These are phyloP conservation scores for Xylaria sp. DNA, from an alignment of 2,329 filamentous ascomycete species.

Conservation along the genomic window DNA sequence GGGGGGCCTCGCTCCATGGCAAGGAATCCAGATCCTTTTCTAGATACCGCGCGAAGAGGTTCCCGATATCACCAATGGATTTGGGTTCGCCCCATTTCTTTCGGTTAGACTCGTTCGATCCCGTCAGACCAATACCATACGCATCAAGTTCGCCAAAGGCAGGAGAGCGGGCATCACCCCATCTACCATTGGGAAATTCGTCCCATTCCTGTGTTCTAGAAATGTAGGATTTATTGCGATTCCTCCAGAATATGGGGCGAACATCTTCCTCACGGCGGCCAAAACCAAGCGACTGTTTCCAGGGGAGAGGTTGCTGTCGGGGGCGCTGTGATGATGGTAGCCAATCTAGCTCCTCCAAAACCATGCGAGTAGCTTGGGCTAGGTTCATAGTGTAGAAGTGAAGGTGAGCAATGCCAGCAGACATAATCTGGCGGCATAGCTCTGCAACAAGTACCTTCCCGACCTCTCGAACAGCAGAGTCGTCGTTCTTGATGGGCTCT, in stretches of 20 bases:
- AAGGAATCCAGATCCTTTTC: constrained; percentile 82
- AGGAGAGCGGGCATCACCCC: constrained; percentile 96
- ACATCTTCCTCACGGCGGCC: constrained; percentile 94
- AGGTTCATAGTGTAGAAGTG: constrained; percentile 99
- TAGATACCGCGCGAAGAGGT: constrained; percentile 88
- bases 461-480: constrained; percentile 88
- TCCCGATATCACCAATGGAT: constrained; percentile 80
- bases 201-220: constrained; percentile 98
- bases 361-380: constrained; percentile 91
- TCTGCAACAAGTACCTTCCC: constrained; percentile 88
- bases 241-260: constrained; percentile 98
- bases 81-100: constrained; percentile 92
- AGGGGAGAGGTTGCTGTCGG: constrained; percentile 89
- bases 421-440: constrained; percentile 87
- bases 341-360: constrained; percentile 88
- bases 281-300: constrained; percentile 92
- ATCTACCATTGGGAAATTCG: constrained; percentile 97
- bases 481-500: constrained; percentile 96
- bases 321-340: constrained; percentile 82
- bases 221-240: constrained; percentile 95
- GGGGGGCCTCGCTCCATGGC: constrained; percentile 93
- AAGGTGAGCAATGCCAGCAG: constrained; percentile 84
- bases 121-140: constrained; percentile 92
- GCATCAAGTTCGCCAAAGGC: constrained; percentile 95
- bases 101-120: constrained; percentile 94